phyloP scores from a whole-genome alignment of 148 eudicot genomes.

The Nepenthes mirabilis region DNA sequence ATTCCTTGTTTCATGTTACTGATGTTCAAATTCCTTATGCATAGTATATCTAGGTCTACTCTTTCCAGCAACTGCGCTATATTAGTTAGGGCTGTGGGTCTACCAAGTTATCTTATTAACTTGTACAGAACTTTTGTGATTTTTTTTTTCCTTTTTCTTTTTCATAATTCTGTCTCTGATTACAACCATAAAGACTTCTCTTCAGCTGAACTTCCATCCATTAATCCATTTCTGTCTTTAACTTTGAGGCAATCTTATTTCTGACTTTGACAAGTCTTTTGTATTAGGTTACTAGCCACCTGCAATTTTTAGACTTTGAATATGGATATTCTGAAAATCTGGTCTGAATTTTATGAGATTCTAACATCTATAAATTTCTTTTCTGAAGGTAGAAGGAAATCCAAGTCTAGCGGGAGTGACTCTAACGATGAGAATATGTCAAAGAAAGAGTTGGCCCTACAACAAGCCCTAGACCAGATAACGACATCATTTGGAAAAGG shows the following conservation, averaged over 20 bases:
- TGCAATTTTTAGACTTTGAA: neutral
- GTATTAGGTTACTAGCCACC: too few relatives aligned
- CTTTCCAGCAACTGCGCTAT: too few relatives aligned
- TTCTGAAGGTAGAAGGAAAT: conserved; percentile 56
- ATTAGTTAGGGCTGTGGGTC: too few relatives aligned
- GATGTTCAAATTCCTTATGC: too few relatives aligned
- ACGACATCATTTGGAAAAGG: conserved; percentile 81
- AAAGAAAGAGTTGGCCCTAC: conserved; percentile 67
- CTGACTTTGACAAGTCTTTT: too few relatives aligned
- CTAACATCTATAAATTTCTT: neutral
- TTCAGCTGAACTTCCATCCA: neutral
- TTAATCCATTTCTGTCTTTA: neutral
- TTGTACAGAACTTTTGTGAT: too few relatives aligned
- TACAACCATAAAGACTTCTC: too few relatives aligned
- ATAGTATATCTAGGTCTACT: too few relatives aligned
- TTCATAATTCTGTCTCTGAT: too few relatives aligned
- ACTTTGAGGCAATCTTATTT: neutral
- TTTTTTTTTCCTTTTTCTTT: too few relatives aligned
- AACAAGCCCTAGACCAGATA: conserved; percentile 83
- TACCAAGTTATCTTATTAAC: too few relatives aligned
- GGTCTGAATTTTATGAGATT: neutral
- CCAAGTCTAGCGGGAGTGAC: conserved; percentile 65
- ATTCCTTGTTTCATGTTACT: too few relatives aligned
- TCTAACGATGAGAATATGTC: conserved; percentile 77
- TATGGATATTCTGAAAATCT: neutral